Conservation (phyloP, 805 yeast genomes). For the Myxozyma geophila region DNA sequence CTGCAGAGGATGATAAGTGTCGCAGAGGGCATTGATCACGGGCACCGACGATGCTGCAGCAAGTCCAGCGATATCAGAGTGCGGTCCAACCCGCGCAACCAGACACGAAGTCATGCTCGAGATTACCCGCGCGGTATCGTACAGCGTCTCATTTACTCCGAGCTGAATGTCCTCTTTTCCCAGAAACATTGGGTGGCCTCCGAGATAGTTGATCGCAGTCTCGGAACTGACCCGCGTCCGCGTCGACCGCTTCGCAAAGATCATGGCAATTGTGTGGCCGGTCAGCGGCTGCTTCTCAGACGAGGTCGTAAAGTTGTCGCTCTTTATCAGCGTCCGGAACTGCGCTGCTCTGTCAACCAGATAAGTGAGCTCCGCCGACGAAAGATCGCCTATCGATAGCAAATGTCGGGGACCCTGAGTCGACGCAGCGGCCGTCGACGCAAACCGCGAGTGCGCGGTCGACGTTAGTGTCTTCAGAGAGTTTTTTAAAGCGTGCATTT, state of each 20-base stretch:
- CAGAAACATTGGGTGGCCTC: conserved; percentile 94
- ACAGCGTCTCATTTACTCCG: conserved; percentile 87
- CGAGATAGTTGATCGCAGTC: conserved; percentile 90
- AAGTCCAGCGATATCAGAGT: conserved; percentile 77
- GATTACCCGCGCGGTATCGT: conserved; percentile 85
- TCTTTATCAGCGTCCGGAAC: conserved; percentile 61
- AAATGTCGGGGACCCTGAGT: conserved; percentile 62
- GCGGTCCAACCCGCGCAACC: conserved; percentile 92
- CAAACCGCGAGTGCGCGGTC: conserved; percentile 13
- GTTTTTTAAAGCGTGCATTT: conserved; percentile 10
- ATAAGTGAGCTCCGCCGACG: conserved; percentile 68
- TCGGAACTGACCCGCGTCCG: conserved; percentile 93
- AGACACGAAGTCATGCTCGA: conserved; percentile 97
- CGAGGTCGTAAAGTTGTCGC: conserved; percentile 48
- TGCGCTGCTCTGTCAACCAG: conserved; percentile 75
- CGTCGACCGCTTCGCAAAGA: conserved; percentile 91
- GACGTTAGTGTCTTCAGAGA: conserved; percentile 18
- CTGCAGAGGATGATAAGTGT: conserved; percentile 90
- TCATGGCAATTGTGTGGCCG: conserved; percentile 81
- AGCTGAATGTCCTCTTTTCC: conserved; percentile 96
- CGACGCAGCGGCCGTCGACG: conserved; percentile 2
- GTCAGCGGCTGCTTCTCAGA: conserved; percentile 58
- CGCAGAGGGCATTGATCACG: conserved; percentile 91
- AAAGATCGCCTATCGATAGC: conserved; percentile 77
- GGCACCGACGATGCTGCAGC: conserved; percentile 85